Conservation (phyloP, 768 basidiomycete genomes). For the Amanita thiersii region DNA sequence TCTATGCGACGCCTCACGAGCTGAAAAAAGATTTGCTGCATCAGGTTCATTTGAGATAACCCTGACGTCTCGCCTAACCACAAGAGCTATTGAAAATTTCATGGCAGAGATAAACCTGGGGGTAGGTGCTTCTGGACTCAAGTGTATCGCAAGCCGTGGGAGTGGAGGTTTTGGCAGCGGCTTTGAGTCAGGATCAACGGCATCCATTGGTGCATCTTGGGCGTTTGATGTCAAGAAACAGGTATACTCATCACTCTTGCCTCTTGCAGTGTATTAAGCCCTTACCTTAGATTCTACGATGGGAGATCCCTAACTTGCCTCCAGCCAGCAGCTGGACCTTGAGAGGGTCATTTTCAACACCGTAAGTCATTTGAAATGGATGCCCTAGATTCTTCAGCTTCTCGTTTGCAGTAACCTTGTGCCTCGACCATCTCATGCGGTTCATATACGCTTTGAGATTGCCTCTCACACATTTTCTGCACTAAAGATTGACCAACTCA, state of each 20-base stretch:
- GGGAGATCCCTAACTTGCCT: constrained; percentile 66
- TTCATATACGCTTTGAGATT: constrained; percentile 67
- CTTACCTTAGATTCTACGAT: constrained; percentile 56
- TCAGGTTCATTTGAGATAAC: constrained; percentile 54
- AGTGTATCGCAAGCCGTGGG: constrained; percentile 58
- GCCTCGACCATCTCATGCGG: constrained; percentile 65
- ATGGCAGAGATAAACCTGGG: constrained; percentile 71
- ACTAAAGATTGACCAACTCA: constrained; percentile 81
- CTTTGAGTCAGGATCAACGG: constrained; percentile 22
- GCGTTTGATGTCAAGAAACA: constrained; percentile 64
- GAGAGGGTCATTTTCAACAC: constrained; percentile 68
- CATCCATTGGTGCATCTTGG: constrained; percentile 57
- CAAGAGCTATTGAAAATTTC: constrained; percentile 62
- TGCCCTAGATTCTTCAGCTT: not conserved
- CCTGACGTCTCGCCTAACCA: constrained; percentile 54
- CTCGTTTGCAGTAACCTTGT: constrained; percentile 21
- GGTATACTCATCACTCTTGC: no score
- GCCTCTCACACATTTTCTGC: constrained; percentile 69
- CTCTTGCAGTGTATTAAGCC: no score
- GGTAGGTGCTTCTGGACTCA: constrained; percentile 61
- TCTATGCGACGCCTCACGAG: not conserved
- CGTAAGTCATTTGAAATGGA: constrained; percentile 31
- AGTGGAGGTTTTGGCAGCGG: constrained; percentile 36
- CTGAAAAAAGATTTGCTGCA: constrained; percentile 1
- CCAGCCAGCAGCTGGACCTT: constrained; percentile 66